Conservation (phyloP, 176 grass and related monocot species). For the Oryza nivara region DNA sequence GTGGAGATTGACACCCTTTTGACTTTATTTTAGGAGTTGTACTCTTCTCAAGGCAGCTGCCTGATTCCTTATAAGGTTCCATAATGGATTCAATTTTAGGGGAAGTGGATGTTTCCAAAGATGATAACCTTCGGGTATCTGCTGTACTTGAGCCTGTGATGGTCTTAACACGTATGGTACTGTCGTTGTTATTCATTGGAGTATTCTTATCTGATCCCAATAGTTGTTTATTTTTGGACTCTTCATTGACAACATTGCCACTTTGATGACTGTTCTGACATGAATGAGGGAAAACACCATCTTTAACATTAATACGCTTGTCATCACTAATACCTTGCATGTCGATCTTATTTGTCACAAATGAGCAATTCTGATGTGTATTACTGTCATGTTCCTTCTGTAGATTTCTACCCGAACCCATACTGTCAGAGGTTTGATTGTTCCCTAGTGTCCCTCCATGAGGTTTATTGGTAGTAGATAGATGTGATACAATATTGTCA, state of each 20-base stretch:
- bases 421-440: not conserved
- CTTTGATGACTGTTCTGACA: slow-evolving; percentile 17
- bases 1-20: slow-evolving; percentile 34
- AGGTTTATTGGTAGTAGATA: slow-evolving; percentile 33
- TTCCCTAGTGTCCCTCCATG: slow-evolving; percentile 27
- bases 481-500: slow-evolving; percentile 33
- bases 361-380: slow-evolving; percentile 34
- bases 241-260: slow-evolving; percentile 17
- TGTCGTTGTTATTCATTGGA: not conserved
- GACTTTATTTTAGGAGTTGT: slow-evolving; percentile 36
- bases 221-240: slow-evolving; percentile 36
- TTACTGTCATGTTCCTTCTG: slow-evolving; percentile 29
- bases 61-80: slow-evolving; percentile 9
- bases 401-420: slow-evolving; percentile 12
- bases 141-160: slow-evolving; percentile 18
- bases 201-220: slow-evolving; percentile 22
- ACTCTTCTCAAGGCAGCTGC: slow-evolving; percentile 29
- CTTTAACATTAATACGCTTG: slow-evolving; percentile 18
- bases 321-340: not conserved
- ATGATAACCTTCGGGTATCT: slow-evolving; percentile 12
- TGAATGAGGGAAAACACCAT: slow-evolving; percentile 1
- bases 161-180: slow-evolving; percentile 21
- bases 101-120: slow-evolving; percentile 34
- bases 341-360: slow-evolving; percentile 35
- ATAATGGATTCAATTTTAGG: slow-evolving; percentile 29